phyloP scores from a whole-genome alignment of 1,284 basidiomycete genomes.

The Ganoderma multipileum region DNA sequence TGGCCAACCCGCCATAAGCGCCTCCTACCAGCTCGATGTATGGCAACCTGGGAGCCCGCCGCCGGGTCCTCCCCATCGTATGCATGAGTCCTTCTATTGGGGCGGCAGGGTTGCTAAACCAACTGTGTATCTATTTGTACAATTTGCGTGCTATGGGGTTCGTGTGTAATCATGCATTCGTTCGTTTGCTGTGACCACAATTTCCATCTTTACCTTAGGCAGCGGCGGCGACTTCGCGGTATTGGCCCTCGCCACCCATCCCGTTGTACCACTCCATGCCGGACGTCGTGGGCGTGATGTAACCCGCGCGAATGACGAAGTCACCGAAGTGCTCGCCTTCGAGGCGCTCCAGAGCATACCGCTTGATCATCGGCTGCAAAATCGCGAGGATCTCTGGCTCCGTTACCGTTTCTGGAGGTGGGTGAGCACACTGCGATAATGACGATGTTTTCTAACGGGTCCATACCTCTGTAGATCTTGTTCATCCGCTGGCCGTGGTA shows the following conservation, averaged over 20 bases:
- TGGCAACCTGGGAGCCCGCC: too few species aligned
- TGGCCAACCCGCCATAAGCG: too few species aligned
- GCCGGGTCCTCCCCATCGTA: too few species aligned
- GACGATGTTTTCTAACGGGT: background rate
- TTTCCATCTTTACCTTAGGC: slow-evolving; percentile 17
- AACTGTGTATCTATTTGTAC: slow-evolving; percentile 7
- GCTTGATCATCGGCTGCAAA: slow-evolving; percentile 91
- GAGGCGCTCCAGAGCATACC: slow-evolving; percentile 87
- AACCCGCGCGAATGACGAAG: slow-evolving; percentile 89
- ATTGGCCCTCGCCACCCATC: slow-evolving; percentile 74
- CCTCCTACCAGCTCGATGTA: too few species aligned
- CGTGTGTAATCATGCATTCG: background rate
- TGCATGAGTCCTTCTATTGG: background rate
- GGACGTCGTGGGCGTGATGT: slow-evolving; percentile 80
- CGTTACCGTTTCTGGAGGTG: slow-evolving; percentile 78
- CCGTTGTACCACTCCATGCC: slow-evolving; percentile 86
- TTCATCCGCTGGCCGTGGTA: slow-evolving; percentile 93
- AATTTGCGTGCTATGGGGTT: background rate
- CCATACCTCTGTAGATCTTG: slow-evolving; percentile 86
- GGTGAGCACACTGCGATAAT: background rate
- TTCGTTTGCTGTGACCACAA: background rate
- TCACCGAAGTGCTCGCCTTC: slow-evolving; percentile 97
- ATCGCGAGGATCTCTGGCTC: slow-evolving; percentile 95
- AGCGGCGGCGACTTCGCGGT: slow-evolving; percentile 41
- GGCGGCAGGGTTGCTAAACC: background rate